Evolutionary conservation across 2,329 filamentous ascomycete genomes (phyloP), one percentile per base, ranked within the genome.

Genomic region (Decorospora gaudefroyi): DNA sequence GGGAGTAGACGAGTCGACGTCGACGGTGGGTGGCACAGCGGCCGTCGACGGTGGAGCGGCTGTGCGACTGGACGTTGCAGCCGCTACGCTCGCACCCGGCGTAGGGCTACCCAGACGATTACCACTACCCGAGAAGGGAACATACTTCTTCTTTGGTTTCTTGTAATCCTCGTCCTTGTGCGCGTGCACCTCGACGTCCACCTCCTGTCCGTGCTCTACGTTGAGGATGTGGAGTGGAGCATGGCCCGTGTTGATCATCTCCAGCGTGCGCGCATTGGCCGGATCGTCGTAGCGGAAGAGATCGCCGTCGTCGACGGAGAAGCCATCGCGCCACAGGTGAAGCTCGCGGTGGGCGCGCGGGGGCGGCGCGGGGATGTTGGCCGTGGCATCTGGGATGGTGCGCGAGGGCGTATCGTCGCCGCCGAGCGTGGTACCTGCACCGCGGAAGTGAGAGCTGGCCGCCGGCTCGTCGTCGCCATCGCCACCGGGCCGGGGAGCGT

Each of bases 251-350:
- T 88, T 83, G 60, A 93, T 93, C 78, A 90, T 85, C 45, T 83
- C 77, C 30, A 93, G 76, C 39, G 87, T 86, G 35, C 78, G 77
- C 19, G 84, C 81, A 65, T 92, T 90, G 19, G 78, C 79, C 0
- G 88, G 87, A 67, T 93, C 88, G 60, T 91, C 86, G 63, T 88
- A 92, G 42, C 87, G 83, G 65, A 81, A 84, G 25, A 93, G 80
- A 32, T 84, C 81, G 18, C 89, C 89, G 61, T 93, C 87, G 47
- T 91, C 88, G 49, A 95, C 84, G 53, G 87, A 92, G 73, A 93
- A 92, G 10, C 89, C 89, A 64, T 95, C 85, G 28, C 80, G 79
- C 89, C 89, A 95, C 30, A 93, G 78, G 62, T 92, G 88, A 39
- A 95, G 77, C 8, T 83, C 80, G 36, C 88, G 84, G 36, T 83